Conservation (phyloP, 139 green algal species). For the Spirogloea muscicola region DNA sequence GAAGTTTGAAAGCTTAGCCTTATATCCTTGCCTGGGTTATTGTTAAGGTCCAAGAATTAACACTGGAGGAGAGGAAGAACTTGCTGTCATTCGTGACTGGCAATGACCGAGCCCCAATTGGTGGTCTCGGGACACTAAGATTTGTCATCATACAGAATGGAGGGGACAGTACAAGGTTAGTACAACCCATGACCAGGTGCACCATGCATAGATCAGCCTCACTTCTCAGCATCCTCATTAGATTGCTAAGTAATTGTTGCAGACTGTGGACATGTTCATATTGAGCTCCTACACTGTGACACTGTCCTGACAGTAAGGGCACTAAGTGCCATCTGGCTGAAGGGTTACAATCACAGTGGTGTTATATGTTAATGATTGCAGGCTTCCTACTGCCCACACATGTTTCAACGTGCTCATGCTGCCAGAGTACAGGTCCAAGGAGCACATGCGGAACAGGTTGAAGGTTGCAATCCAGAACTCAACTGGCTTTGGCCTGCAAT, state of each 20-base stretch:
- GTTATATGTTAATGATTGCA: too few species aligned
- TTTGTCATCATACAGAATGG: slow-evolving; percentile 41
- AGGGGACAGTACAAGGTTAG: too few species aligned
- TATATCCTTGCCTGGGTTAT: too few species aligned
- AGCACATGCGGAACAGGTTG: slow-evolving; percentile 19
- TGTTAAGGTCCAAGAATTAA: slow-evolving; percentile 33
- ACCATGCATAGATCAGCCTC: too few species aligned
- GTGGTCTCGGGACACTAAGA: slow-evolving; percentile 39
- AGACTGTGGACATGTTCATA: too few species aligned
- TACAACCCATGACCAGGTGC: too few species aligned
- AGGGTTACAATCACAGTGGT: too few species aligned
- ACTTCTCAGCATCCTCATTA: too few species aligned
- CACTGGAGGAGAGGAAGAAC: slow-evolving; percentile 20
- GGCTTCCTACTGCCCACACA: slow-evolving; percentile 78
- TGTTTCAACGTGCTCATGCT: slow-evolving; percentile 92
- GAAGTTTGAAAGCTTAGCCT: background rate
- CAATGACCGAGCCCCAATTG: slow-evolving; percentile 44
- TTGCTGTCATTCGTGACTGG: slow-evolving; percentile 52
- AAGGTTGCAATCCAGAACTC: slow-evolving; percentile 26
- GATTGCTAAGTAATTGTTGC: too few species aligned
- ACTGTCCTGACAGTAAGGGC: background rate
- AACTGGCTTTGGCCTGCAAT: slow-evolving; percentile 24
- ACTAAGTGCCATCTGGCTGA: too few species aligned
- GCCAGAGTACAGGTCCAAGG: slow-evolving; percentile 66
- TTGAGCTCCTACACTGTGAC: background rate